These are phyloP conservation scores for Fonsecaea multimorphosa DNA, from an alignment of 2,329 filamentous ascomycete genomes.

Conservation along the genomic window DNA sequence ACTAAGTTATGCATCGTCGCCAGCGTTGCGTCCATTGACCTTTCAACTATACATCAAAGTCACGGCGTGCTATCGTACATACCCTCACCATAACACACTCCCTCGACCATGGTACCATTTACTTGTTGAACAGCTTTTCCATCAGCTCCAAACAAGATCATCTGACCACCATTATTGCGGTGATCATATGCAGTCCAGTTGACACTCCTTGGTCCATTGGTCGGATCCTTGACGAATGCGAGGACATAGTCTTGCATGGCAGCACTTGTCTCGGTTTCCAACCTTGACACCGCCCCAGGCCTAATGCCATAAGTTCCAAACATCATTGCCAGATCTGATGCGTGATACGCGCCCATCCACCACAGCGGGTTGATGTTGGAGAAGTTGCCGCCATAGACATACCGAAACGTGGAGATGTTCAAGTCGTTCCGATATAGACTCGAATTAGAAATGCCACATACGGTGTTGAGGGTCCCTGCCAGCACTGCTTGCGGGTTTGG, in stretches of 20 bases:
- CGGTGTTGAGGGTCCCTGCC: slow-evolving; percentile 14
- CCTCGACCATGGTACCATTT: slow-evolving; percentile 9
- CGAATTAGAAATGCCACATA: slow-evolving; percentile 15
- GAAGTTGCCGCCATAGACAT: slow-evolving; percentile 51
- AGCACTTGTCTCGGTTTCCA: slow-evolving; percentile 37
- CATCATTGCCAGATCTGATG: slow-evolving; percentile 41
- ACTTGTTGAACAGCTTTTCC: slow-evolving; percentile 8
- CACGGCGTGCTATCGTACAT: slow-evolving; percentile 9
- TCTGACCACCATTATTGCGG: slow-evolving; percentile 1
- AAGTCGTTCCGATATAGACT: slow-evolving; percentile 20
- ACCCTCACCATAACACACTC: slow-evolving; percentile 13
- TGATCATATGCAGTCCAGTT: slow-evolving; percentile 29
- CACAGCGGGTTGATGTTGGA: slow-evolving; percentile 48
- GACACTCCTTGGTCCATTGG: slow-evolving; percentile 21
- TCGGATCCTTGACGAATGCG: slow-evolving; percentile 39
- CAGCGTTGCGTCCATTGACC: neutral
- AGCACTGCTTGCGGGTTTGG: slow-evolving; percentile 14
- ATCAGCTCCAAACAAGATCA: slow-evolving; percentile 9
- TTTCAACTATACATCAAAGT: neutral
- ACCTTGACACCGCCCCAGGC: slow-evolving; percentile 5
- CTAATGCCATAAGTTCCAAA: slow-evolving; percentile 49
- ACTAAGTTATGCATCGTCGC: neutral
- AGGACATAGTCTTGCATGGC: slow-evolving; percentile 41
- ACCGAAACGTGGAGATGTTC: slow-evolving; percentile 49
- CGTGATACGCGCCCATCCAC: slow-evolving; percentile 49